phyloP scores from a whole-genome alignment of 2,329 filamentous ascomycete species.

The Fusarium redolens region DNA sequence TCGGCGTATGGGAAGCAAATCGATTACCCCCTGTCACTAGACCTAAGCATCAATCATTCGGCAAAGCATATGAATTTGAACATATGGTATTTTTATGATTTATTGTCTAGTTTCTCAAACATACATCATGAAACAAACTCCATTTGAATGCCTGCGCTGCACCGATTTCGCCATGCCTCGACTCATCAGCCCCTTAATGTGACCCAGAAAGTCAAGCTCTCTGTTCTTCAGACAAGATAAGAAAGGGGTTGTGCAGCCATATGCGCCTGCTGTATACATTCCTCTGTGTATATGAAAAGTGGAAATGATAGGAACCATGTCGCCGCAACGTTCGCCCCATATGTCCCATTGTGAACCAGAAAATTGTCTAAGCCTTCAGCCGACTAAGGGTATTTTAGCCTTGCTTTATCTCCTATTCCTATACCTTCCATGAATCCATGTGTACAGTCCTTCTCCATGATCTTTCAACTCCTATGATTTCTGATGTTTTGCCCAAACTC shows the following conservation, averaged over 20 bases:
- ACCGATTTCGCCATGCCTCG: slow-evolving; percentile 26
- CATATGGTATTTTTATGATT: slow-evolving; percentile 37
- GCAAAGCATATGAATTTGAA: slow-evolving; percentile 10
- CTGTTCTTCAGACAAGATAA: slow-evolving; percentile 21
- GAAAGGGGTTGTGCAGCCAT: slow-evolving; percentile 22
- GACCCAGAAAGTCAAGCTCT: slow-evolving; percentile 14
- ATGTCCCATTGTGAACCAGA: slow-evolving; percentile 40
- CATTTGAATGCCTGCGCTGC: slow-evolving; percentile 28
- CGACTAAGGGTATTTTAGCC: slow-evolving; percentile 52
- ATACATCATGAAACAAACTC: slow-evolving; percentile 34
- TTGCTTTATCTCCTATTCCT: slow-evolving; percentile 32
- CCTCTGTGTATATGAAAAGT: slow-evolving; percentile 27
- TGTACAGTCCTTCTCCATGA: slow-evolving; percentile 32
- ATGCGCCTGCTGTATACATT: slow-evolving; percentile 32
- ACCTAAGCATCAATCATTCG: background rate
- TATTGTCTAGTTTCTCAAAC: slow-evolving; percentile 31
- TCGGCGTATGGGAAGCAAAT: slow-evolving; percentile 26
- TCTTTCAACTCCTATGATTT: slow-evolving; percentile 20
- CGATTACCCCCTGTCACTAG: background rate
- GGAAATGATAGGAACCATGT: slow-evolving; percentile 31
- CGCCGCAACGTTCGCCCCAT: slow-evolving; percentile 22
- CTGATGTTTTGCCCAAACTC: background rate
- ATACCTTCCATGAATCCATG: slow-evolving; percentile 22
- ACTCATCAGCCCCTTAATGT: slow-evolving; percentile 17
- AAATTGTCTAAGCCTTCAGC: slow-evolving; percentile 52